A percentile compares a stretch with the other conserved stretches of the same genome.
phyloP scores from a whole-genome alignment of 805 yeast genomes.

The Ogataea dorogensis region DNA sequence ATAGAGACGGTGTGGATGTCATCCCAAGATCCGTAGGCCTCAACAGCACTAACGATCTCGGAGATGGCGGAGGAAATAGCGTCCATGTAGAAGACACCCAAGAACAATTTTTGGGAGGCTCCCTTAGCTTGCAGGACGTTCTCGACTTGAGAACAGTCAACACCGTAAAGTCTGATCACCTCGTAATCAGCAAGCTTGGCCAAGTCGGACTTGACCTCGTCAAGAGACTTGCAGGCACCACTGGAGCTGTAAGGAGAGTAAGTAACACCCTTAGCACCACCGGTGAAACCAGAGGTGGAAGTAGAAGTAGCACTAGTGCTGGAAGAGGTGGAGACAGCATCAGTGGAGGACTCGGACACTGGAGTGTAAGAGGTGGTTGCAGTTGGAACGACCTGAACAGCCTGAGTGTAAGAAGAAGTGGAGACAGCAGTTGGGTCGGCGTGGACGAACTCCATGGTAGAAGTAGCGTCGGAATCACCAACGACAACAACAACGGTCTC shows the following conservation, averaged over 20 bases:
- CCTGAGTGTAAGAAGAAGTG: slow-evolving; percentile 22
- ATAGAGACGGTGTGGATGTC: slow-evolving; percentile 74
- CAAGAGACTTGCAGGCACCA: slow-evolving; percentile 67
- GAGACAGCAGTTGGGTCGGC: slow-evolving; percentile 29
- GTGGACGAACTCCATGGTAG: slow-evolving; percentile 31
- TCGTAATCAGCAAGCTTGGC: slow-evolving; percentile 49
- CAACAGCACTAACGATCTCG: slow-evolving; percentile 58
- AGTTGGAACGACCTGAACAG: slow-evolving; percentile 32
- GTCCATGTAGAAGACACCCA: slow-evolving; percentile 66
- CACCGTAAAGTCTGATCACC: slow-evolving; percentile 79
- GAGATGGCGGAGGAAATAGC: slow-evolving; percentile 53
- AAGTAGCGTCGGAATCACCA: slow-evolving; percentile 32
- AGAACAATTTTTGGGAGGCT: slow-evolving; percentile 63
- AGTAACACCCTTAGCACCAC: slow-evolving; percentile 68
- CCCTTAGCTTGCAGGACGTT: slow-evolving; percentile 67
- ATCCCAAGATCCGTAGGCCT: slow-evolving; percentile 70
- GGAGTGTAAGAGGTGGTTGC: slow-evolving; percentile 31
- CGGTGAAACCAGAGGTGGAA: slow-evolving; percentile 33
- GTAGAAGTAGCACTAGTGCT: slow-evolving; percentile 22
- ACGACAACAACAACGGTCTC: slow-evolving; percentile 50
- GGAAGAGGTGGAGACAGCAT: slow-evolving; percentile 33
- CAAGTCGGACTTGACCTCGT: slow-evolving; percentile 59
- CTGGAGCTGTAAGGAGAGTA: slow-evolving; percentile 74
- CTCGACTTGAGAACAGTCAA: slow-evolving; percentile 78
- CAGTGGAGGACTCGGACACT: slow-evolving; percentile 33